phyloP scores from a whole-genome alignment of 306 rosid genomes.

The Rosa chinensis region DNA sequence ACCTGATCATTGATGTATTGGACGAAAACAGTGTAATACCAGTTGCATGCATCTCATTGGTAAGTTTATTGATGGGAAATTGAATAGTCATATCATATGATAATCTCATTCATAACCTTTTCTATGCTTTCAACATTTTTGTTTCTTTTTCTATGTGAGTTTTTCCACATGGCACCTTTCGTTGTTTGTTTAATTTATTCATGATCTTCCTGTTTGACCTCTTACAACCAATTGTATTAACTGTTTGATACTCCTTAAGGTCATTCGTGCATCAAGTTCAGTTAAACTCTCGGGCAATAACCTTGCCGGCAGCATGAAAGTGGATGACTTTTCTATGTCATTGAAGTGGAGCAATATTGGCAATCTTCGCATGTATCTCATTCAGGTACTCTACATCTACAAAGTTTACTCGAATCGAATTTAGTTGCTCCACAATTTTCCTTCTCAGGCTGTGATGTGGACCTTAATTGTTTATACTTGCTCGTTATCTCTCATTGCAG shows the following conservation, averaged over 20 bases:
- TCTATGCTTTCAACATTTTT: not conserved
- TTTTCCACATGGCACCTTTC: not conserved
- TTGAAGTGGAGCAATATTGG: conserved; percentile 89
- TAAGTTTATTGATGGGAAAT: conserved; percentile 31
- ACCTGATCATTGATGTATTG: conserved; percentile 68
- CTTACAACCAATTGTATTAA: not conserved
- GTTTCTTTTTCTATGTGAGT: not conserved
- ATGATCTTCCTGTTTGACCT: not conserved
- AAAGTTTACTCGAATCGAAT: not conserved
- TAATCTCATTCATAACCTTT: not conserved
- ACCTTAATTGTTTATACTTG: conserved; percentile 10
- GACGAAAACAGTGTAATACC: conserved; percentile 58
- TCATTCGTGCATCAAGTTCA: conserved; percentile 58
- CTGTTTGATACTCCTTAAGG: conserved; percentile 37
- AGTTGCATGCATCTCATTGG: conserved; percentile 89
- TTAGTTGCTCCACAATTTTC: not conserved
- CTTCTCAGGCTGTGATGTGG: not conserved
- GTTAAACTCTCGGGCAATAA: conserved; percentile 66
- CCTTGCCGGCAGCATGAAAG: conserved; percentile 56
- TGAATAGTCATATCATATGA: not conserved
- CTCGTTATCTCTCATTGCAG: conserved; percentile 44
- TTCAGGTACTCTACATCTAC: conserved; percentile 54
- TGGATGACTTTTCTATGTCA: conserved; percentile 67
- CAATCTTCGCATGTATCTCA: conserved; percentile 65
- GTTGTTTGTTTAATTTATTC: not conserved